phyloP scores from a whole-genome alignment of 352 stramenopile genomes.

The Phytophthora megakarya region DNA sequence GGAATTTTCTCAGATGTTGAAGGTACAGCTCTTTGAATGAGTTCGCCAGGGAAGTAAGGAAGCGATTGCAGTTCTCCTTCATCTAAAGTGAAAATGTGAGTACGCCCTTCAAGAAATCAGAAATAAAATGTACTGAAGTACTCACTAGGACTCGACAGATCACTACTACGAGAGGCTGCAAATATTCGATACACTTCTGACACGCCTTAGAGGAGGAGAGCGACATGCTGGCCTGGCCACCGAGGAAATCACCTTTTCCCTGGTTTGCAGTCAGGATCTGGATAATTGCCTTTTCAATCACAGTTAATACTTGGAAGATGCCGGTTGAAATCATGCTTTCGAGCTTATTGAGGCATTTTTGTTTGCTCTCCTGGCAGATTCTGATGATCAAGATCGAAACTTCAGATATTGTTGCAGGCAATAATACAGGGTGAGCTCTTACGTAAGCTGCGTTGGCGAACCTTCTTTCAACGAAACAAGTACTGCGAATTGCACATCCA shows the following conservation, averaged over 20 bases:
- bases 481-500: constrained; percentile 66
- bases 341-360: constrained; percentile 67
- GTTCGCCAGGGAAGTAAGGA: constrained; percentile 53
- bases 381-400: constrained; percentile 29
- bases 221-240: constrained; percentile 73
- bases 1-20: constrained; percentile 73
- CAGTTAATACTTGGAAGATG: constrained; percentile 58
- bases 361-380: constrained; percentile 81
- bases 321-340: constrained; percentile 53
- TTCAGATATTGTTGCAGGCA: not conserved
- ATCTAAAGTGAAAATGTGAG: constrained; percentile 32
- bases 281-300: constrained; percentile 67
- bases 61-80: constrained; percentile 67
- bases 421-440: constrained; percentile 9
- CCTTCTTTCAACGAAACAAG: constrained; percentile 46
- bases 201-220: constrained; percentile 74
- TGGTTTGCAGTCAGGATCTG: constrained; percentile 59
- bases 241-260: constrained; percentile 80
- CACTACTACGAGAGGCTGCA: constrained; percentile 60
- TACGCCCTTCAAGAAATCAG: too few species aligned
- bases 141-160: constrained; percentile 64
- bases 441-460: constrained; percentile 80
- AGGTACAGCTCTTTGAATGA: constrained; percentile 82
- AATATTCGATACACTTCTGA: constrained; percentile 71
- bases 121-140: not conserved